phyloP scores from a whole-genome alignment of 345 rosid species.

The Sisymbrium irio region DNA sequence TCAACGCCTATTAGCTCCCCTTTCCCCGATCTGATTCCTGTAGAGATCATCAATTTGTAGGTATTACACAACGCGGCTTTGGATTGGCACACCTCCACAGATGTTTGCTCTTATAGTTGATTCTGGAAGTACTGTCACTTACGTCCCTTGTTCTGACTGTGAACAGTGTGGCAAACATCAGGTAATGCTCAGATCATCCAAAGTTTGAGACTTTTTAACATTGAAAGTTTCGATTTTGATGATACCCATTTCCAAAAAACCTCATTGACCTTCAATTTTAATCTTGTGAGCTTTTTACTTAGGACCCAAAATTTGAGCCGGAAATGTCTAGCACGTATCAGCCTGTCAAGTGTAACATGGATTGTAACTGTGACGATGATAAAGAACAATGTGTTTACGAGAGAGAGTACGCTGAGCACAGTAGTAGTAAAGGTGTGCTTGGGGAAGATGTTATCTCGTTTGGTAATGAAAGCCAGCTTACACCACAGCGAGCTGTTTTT shows the following conservation, averaged over 20 bases:
- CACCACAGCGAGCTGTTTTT: slow-evolving; percentile 77
- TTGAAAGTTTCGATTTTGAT: not conserved
- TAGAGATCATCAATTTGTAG: slow-evolving; percentile 26
- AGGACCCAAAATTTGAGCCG: slow-evolving; percentile 91
- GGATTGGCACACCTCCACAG: slow-evolving; percentile 98
- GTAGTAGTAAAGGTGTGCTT: slow-evolving; percentile 86
- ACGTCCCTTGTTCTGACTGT: slow-evolving; percentile 76
- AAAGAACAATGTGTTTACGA: slow-evolving; percentile 71
- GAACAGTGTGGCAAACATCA: slow-evolving; percentile 83
- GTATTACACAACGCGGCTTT: slow-evolving; percentile 83
- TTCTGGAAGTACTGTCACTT: slow-evolving; percentile 89
- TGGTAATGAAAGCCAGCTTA: slow-evolving; percentile 36
- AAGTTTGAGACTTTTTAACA: too few relatives aligned
- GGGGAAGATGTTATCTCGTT: slow-evolving; percentile 79
- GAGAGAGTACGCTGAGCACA: slow-evolving; percentile 88
- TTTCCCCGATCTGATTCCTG: slow-evolving; percentile 1
- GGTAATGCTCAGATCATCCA: slow-evolving; percentile 38
- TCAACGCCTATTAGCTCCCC: not conserved
- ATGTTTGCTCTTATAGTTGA: slow-evolving; percentile 83
- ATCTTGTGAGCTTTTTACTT: not conserved
- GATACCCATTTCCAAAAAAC: not conserved
- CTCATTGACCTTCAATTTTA: not conserved
- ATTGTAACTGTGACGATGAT: slow-evolving; percentile 65
- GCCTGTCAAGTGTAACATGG: slow-evolving; percentile 72
- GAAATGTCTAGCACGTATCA: slow-evolving; percentile 67